Percentiles rank a stretch among this genome's conserved stretches.
phyloP scores from a whole-genome alignment of 2,329 filamentous ascomycete genomes.

The Amylocarpus encephaloides region DNA sequence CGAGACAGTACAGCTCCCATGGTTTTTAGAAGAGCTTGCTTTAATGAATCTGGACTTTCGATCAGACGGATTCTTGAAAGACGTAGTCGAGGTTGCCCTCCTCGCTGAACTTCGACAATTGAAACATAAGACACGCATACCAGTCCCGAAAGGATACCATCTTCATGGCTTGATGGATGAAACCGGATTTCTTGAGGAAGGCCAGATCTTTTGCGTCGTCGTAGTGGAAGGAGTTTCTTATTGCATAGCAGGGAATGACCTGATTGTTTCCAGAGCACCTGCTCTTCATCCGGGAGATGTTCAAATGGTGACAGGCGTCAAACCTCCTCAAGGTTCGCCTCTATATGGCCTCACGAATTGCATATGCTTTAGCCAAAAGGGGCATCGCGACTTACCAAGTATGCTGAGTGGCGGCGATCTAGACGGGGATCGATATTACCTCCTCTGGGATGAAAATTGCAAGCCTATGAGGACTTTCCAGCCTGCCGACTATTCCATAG shows the following conservation, averaged over 20 bases:
- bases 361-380: conserved; percentile 69
- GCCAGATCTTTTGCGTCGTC: conserved; percentile 58
- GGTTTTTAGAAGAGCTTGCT: conserved; percentile 54
- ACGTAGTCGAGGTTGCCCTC: conserved; percentile 62
- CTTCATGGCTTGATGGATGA: conserved; percentile 83
- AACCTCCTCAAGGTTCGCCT: conserved; percentile 54
- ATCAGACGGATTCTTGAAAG: conserved; percentile 62
- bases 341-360: conserved; percentile 62
- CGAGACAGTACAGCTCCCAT: conserved; percentile 51
- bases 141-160: conserved; percentile 62
- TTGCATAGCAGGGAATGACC: conserved; percentile 21
- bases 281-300: conserved; percentile 79
- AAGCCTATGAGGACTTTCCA: conserved; percentile 38
- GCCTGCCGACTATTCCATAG: conserved; percentile 65
- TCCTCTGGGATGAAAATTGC: conserved; percentile 63
- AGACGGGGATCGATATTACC: conserved; percentile 74
- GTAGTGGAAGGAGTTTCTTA: conserved; percentile 34
- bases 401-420: conserved; percentile 76
- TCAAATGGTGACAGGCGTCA: conserved; percentile 56
- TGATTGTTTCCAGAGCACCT: conserved; percentile 68
- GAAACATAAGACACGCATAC: conserved; percentile 74
- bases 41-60: conserved; percentile 58
- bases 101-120: conserved; percentile 65
- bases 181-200: conserved; percentile 58
- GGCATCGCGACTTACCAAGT: conserved; percentile 68